phyloP scores from a whole-genome alignment of 1,284 basidiomycete genomes.

The Cutaneotrichosporon sp. region DNA sequence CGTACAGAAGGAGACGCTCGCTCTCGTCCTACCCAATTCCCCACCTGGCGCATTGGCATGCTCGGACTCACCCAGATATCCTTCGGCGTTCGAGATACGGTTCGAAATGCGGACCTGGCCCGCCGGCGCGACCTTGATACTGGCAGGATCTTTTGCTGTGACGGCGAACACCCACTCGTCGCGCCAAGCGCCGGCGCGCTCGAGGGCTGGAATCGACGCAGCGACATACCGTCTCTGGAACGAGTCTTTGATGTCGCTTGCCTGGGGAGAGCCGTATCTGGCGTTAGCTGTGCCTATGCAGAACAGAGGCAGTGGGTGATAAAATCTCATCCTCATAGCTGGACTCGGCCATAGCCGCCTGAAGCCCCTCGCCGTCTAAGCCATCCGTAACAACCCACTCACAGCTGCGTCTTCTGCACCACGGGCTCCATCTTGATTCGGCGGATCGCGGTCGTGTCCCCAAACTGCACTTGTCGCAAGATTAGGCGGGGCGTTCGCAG shows the following conservation, averaged over 20 bases:
- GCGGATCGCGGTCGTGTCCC: slow-evolving; percentile 34
- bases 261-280: slow-evolving; percentile 34
- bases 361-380: too few relatives aligned
- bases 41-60: not conserved
- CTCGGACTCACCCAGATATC: slow-evolving; percentile 35
- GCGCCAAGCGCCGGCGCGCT: slow-evolving; percentile 13
- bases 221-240: slow-evolving; percentile 38
- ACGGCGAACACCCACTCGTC: slow-evolving; percentile 43
- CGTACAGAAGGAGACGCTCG: too few relatives aligned
- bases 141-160: slow-evolving; percentile 31
- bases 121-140: slow-evolving; percentile 19
- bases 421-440: slow-evolving; percentile 45
- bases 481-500: slow-evolving; percentile 32
- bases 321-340: too few relatives aligned
- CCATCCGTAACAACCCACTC: slow-evolving; percentile 8
- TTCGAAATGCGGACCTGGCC: slow-evolving; percentile 25
- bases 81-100: slow-evolving; percentile 30
- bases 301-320: too few relatives aligned
- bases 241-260: slow-evolving; percentile 29
- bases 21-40: not conserved
- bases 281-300: not conserved
- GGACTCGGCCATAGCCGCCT: not conserved
- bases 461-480: slow-evolving; percentile 31
- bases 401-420: slow-evolving; percentile 45
- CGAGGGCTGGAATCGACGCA: slow-evolving; percentile 7